Evolutionary conservation across 768 basidiomycete species (phyloP).

Genomic region (Rhodosporidiobolus odoratus): DNA sequence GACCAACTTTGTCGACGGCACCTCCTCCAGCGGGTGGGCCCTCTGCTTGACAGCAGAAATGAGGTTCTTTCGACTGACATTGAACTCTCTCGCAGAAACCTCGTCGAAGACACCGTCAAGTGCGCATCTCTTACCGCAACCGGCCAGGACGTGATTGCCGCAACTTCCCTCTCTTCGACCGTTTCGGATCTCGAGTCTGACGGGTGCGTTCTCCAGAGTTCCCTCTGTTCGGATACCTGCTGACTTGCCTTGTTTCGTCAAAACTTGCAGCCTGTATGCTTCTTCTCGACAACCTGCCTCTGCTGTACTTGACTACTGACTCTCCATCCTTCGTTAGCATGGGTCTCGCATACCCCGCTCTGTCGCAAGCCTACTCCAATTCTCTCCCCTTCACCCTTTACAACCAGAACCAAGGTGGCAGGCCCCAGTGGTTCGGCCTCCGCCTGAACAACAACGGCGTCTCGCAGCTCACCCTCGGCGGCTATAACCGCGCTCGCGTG

Average conservation of each 20-base stretch:
- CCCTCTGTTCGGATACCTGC: background rate
- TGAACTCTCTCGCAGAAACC: conserved; percentile 21
- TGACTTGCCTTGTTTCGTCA: background rate
- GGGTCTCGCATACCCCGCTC: conserved; percentile 30
- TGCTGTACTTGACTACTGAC: background rate
- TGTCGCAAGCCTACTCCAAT: conserved; percentile 21
- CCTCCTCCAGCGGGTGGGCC: conserved; percentile 32
- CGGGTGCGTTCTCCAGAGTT: conserved; percentile 9
- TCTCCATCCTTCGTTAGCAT: background rate
- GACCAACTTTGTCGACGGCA: conserved; percentile 42
- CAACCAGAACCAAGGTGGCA: background rate
- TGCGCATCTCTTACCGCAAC: conserved; percentile 23
- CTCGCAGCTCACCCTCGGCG: conserved; percentile 8
- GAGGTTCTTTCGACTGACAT: too few species aligned
- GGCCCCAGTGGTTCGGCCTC: conserved; percentile 4
- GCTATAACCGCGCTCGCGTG: background rate
- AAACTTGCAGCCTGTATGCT: background rate
- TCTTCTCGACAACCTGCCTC: background rate
- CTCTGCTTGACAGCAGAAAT: conserved; percentile 5
- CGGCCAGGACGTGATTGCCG: conserved; percentile 36
- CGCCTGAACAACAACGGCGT: conserved; percentile 5
- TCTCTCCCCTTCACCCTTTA: conserved; percentile 26
- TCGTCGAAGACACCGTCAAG: conserved; percentile 37
- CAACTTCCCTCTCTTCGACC: conserved; percentile 31
- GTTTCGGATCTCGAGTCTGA: conserved; percentile 18